Base-by-base conservation (phyloP, 352 stramenopile species). In the Pythium volutum region DNA sequence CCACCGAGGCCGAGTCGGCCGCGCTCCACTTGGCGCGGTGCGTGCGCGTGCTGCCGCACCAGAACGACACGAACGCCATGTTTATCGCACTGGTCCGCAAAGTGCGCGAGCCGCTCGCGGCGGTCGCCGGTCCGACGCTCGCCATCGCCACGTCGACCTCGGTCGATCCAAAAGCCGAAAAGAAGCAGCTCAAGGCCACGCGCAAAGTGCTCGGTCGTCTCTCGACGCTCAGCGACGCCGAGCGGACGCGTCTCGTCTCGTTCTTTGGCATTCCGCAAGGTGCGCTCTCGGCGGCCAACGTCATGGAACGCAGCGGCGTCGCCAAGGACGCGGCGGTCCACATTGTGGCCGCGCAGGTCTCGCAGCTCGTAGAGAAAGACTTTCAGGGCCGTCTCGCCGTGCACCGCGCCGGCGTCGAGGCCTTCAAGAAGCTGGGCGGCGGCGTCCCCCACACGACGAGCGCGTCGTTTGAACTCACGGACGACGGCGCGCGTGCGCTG, bases 31-130 rank as follows among this genome's bases (percentile, higher is more conserved):
- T 99, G 20, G 78, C 98, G 34, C 77, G 87, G 7, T 99, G 97
- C 71, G 79, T 97, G 54, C 90, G 97, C 3, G 62, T 99, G 25
- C 76, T 99, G 15, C 98, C 98, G 20, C 97, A 99, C 59, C 92
- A 99, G 59, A 96, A 99, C 57, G 89, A 99, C 70, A 98, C 96
- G 0, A 96, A 98, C 51, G 98, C 96, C 0, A 97, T 99, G 60
- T 99, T 99, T 70, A 63, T 99, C n/a, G 91, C 91, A 16, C 77
- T 99, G 14, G 84, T 99, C 27, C 96, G 96, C 60, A 91, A 90
- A 57, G 49, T 75, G 51, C 43, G 52, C 16, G 64, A 64, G 67
- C 55, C 72, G 71, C 20, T 12, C 14, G 22, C 52, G 1, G 45
- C 22, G 23, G 67, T 79, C 23, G 66, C 66, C 43, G 76, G 71